phyloP scores from a whole-genome alignment of 352 stramenopile species.

The Phytophthora pseudosyringae region DNA sequence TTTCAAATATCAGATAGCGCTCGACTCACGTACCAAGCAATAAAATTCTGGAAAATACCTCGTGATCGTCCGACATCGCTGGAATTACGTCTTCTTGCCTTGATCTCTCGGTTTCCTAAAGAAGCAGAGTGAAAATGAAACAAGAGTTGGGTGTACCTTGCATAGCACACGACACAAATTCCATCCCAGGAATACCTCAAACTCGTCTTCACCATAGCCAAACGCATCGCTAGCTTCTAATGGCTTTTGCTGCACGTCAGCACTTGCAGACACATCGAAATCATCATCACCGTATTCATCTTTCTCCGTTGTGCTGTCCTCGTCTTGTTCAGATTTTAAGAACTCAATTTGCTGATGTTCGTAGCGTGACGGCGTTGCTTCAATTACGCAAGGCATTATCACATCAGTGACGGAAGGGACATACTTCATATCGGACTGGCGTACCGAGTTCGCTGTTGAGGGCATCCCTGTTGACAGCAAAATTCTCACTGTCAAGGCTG shows the following conservation, averaged over 20 bases:
- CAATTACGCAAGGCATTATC: not conserved
- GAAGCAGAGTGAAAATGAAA: not conserved
- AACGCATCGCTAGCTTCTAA: constrained; percentile 47
- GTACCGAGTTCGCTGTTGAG: constrained; percentile 56
- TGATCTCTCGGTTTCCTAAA: constrained; percentile 23
- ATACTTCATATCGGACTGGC: not conserved
- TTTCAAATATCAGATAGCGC: not conserved
- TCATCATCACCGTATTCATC: constrained; percentile 66
- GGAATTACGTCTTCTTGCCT: constrained; percentile 4
- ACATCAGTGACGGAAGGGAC: not conserved
- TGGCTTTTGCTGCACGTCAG: not conserved
- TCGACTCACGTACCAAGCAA: not conserved
- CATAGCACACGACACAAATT: not conserved
- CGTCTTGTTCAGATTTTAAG: constrained; percentile 25
- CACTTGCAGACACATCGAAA: constrained; percentile 44
- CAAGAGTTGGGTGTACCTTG: not conserved
- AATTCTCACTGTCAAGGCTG: constrained; percentile 79
- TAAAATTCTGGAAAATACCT: constrained; percentile 3
- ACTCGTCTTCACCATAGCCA: constrained; percentile 81
- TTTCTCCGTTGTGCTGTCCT: constrained; percentile 34
- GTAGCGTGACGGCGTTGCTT: constrained; percentile 49
- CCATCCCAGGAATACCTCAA: constrained; percentile 46
- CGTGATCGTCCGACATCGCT: constrained; percentile 1
- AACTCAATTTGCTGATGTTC: constrained; percentile 35
- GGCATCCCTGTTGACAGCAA: constrained; percentile 68